phyloP scores from a whole-genome alignment of 371 early-diverging fungal species.

The Catenaria anguillulae region DNA sequence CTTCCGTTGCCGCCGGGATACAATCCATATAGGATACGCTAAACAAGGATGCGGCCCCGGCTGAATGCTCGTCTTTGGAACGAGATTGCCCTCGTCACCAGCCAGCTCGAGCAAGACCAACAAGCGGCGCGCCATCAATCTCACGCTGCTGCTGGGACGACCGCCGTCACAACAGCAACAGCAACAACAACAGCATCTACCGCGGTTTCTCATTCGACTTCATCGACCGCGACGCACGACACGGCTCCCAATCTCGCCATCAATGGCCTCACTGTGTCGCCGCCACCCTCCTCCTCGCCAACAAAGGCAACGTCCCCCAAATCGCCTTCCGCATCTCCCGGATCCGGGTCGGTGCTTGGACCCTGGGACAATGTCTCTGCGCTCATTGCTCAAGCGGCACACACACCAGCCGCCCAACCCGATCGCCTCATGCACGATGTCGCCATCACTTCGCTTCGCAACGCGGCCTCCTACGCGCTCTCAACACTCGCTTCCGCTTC shows the following conservation, averaged over 20 bases:
- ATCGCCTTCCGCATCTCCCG: no score
- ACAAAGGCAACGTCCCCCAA: neutral
- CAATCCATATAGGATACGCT: no score
- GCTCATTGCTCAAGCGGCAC: neutral
- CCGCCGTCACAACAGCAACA: no score
- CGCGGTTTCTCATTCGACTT: no score
- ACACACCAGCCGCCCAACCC: neutral
- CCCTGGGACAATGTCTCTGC: conserved; percentile 1
- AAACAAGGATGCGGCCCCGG: neutral
- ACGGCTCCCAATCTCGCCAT: neutral
- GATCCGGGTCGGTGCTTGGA: neutral
- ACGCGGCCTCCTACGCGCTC: neutral
- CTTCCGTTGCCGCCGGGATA: no score
- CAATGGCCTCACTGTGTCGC: no score
- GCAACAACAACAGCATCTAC: no score
- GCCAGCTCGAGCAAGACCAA: neutral
- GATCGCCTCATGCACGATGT: conserved; percentile 2
- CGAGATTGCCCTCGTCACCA: neutral
- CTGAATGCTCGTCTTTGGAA: neutral
- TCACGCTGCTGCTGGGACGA: no score
- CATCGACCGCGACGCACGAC: neutral
- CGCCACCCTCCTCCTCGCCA: neutral
- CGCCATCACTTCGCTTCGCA: neutral
- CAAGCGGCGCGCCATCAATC: no score
- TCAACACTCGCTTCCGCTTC: no score